Evolutionary conservation across 768 basidiomycete species (phyloP).

Genomic region (Tubosaeta sp.): DNA sequence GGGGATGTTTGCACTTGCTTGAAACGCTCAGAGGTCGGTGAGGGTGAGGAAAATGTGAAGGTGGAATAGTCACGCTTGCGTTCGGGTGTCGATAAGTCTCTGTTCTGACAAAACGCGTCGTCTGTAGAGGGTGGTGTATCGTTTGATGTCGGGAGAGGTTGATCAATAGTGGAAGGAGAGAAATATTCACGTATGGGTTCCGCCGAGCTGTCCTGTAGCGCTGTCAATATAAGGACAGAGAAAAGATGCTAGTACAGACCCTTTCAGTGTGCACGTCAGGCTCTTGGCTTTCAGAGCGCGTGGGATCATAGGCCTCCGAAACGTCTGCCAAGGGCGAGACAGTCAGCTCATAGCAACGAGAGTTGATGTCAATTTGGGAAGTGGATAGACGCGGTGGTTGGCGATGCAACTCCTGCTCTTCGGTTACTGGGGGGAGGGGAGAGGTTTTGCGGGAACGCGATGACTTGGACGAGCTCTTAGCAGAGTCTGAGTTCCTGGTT

Average conservation of each 20-base stretch:
- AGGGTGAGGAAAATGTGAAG: conserved; percentile 78
- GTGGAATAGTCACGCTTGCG: conserved; percentile 67
- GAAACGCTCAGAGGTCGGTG: conserved; percentile 54
- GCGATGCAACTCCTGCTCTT: conserved; percentile 40
- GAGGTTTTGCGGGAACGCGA: conserved; percentile 43
- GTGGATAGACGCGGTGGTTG: conserved; percentile 25
- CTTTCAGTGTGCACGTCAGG: conserved; percentile 44
- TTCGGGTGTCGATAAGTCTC: conserved; percentile 69
- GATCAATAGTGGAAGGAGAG: conserved; percentile 16
- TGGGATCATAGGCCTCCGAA: conserved; percentile 58
- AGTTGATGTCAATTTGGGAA: conserved; percentile 56
- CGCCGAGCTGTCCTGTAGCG: conserved; percentile 44
- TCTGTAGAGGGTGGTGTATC: conserved; percentile 29
- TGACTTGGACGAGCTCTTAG: conserved; percentile 37
- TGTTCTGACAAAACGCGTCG: conserved; percentile 64
- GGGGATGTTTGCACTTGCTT: conserved; percentile 37
- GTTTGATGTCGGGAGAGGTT: conserved; percentile 28
- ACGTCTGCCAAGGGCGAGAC: conserved; percentile 78
- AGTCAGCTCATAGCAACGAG: conserved; percentile 77
- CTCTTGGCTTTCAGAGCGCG: conserved; percentile 33
- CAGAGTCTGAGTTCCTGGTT: conserved; percentile 28
- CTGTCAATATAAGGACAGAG: neutral
- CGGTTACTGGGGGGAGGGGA: conserved; percentile 59
- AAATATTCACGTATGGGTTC: conserved; percentile 61
- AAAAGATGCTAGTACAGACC: conserved; percentile 34